phyloP scores from a whole-genome alignment of 768 basidiomycete genomes.

The Tricholomella constricta region DNA sequence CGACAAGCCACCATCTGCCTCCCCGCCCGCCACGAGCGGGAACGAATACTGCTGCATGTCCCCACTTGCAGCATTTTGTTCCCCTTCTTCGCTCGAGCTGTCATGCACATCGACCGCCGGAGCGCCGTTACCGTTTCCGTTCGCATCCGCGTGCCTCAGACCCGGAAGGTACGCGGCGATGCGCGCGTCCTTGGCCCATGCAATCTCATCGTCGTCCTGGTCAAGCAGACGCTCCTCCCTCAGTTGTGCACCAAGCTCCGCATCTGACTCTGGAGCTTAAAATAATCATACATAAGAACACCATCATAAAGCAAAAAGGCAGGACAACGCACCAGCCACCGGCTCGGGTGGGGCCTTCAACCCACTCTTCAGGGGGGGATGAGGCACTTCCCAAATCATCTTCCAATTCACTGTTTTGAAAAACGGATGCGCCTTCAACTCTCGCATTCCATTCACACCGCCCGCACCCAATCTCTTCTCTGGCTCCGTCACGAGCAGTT shows the following conservation, averaged over 20 bases:
- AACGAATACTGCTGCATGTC: conserved; percentile 18
- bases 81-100: background rate
- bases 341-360: conserved; percentile 25
- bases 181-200: conserved; percentile 13
- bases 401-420: conserved; percentile 62
- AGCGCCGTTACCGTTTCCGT: background rate
- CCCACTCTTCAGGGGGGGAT: conserved; percentile 61
- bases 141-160: conserved; percentile 3
- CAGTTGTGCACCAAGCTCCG: conserved; percentile 15
- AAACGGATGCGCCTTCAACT: conserved; percentile 59
- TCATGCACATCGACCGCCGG: background rate
- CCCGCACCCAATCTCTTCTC: conserved; percentile 60
- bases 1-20: conserved; percentile 10
- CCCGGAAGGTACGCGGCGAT: conserved; percentile 17
- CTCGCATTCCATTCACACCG: conserved; percentile 40
- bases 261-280: conserved; percentile 4
- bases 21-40: conserved; percentile 2
- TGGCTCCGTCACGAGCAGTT: conserved; percentile 72
- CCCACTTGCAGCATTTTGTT: background rate
- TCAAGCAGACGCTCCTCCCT: conserved; percentile 16
- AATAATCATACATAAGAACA: background rate
- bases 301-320: background rate
- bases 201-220: conserved; percentile 14
- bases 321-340: background rate
- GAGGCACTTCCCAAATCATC: conserved; percentile 63